Conservation (phyloP, 1,139 yeast genomes). For the Yamadazyma siamensis region DNA sequence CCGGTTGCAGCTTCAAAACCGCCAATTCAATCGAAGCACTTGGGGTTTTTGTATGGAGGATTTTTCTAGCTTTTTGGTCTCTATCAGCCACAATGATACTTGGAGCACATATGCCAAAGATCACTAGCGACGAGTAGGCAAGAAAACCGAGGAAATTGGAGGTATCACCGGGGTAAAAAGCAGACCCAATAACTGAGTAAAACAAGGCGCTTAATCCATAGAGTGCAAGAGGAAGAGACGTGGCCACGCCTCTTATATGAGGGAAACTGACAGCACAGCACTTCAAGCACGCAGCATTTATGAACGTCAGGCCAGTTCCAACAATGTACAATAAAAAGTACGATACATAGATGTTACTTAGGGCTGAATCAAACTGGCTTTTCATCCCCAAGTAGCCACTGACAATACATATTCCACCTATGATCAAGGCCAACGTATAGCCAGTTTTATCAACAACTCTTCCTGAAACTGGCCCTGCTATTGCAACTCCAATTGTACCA, state of each 20-base stretch:
- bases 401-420: constrained; percentile 44
- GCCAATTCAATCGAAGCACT: constrained; percentile 10
- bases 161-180: constrained; percentile 51
- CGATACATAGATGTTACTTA: constrained; percentile 30
- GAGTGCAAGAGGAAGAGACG: constrained; percentile 56
- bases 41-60: constrained; percentile 4
- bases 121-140: constrained; percentile 35
- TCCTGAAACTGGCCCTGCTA: constrained; percentile 59
- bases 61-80: constrained; percentile 20
- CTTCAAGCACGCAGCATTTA: constrained; percentile 51
- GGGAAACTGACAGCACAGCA: constrained; percentile 60
- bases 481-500: constrained; percentile 58
- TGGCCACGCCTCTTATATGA: constrained; percentile 54
- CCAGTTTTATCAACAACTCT: constrained; percentile 54
- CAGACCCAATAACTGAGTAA: constrained; percentile 47
- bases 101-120: constrained; percentile 46
- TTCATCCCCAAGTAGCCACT: constrained; percentile 47
- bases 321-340: constrained; percentile 38
- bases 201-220: constrained; percentile 60
- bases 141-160: constrained; percentile 47
- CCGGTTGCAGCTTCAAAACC: constrained; percentile 7
- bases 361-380: constrained; percentile 36
- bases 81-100: constrained; percentile 43
- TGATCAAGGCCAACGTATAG: constrained; percentile 37
- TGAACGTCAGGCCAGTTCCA: constrained; percentile 55